Base-by-base conservation (phyloP, 768 basidiomycete species). In the Lanmaoa rubissima region DNA sequence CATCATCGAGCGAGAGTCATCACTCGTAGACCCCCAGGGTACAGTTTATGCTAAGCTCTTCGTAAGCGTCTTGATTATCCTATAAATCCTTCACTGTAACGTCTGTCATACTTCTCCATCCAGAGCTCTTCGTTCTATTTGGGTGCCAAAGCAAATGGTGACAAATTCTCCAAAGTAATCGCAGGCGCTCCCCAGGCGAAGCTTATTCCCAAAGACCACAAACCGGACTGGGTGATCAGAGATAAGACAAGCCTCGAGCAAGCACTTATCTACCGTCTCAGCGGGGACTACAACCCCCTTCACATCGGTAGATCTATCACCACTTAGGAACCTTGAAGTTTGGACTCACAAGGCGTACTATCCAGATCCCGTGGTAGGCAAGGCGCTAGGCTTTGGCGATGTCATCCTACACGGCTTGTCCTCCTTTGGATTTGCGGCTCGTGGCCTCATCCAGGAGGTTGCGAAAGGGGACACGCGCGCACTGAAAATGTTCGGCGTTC, bases 351-450 rank as follows among this genome's bases (percentile, higher is more conserved):
- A 1, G 14, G 13, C 13, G 5, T 32, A 16, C 32, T 14, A 24
- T 50, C 3, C 66, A 88, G 92, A 94, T 74, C 90, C 92, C 1
- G 69, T 65, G 14, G 83, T 90, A 39, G 92, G 91, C n/a, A 69
- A 83, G 60, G 78, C 76, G 9, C 78, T 85, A 17, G 90, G 91
- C 12, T 94, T 95, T 64, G 90, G 90, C 3, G 92, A 87, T 47
- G 84, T 87, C 38, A 93, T 95, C 64, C 79, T 94, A 3, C 92
- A 95, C 66, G 92, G 92, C 31, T 78, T 94, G 26, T 86, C 88
- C 19, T 83, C 87, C 0, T 94, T 82, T 67, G 92, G 92, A 11
- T 92, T 92, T 67, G 88, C 79, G 9, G 93, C 90, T 4, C 85
- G 92, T 42, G 89, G 84, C 1, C 72, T 94, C 52, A 76, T 95